A percentile compares a stretch with the other conserved stretches of the same genome.
Evolutionary conservation across 306 rosid genomes (phyloP).

Genomic region (Glycyrrhiza uralensis): DNA sequence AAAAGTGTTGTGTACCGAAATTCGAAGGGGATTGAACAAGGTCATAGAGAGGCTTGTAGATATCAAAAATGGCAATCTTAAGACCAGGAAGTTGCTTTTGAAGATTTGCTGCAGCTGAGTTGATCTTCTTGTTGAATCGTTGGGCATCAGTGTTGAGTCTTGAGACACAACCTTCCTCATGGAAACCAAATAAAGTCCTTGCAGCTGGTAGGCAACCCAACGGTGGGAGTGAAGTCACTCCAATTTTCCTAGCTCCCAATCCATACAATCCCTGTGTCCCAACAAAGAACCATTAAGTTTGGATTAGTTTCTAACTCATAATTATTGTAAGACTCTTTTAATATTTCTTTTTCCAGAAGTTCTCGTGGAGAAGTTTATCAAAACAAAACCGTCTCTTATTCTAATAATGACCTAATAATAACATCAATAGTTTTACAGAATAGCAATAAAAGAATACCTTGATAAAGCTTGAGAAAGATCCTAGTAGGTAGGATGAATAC

Average conservation of each 20-base stretch:
- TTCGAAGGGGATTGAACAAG: slow-evolving; percentile 70
- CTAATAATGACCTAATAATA: no score
- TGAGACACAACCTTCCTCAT: slow-evolving; percentile 64
- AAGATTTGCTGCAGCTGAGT: slow-evolving; percentile 57
- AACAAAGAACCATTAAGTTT: slow-evolving; percentile 4
- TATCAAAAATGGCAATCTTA: slow-evolving; percentile 71
- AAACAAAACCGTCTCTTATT: no score
- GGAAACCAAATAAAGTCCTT: slow-evolving; percentile 61
- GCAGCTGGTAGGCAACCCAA: slow-evolving; percentile 87
- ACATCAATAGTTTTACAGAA: neutral
- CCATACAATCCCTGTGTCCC: slow-evolving; percentile 62
- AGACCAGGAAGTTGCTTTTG: slow-evolving; percentile 77
- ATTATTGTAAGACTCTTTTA: no score
- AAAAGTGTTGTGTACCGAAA: slow-evolving; percentile 44
- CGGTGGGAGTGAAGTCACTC: slow-evolving; percentile 94
- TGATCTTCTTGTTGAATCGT: slow-evolving; percentile 71
- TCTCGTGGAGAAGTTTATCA: no score
- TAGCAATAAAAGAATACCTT: slow-evolving; percentile 41
- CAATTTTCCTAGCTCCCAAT: slow-evolving; percentile 81
- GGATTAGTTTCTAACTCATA: no score
- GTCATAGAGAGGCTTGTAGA: slow-evolving; percentile 72
- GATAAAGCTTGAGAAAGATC: slow-evolving; percentile 52
- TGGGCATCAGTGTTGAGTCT: slow-evolving; percentile 70
- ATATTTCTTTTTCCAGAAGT: no score
- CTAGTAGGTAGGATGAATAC: slow-evolving; percentile 53